These are phyloP conservation scores for Nitzschia putrida DNA, from an alignment of 108 stramenopile genomes.

Conservation along the genomic window DNA sequence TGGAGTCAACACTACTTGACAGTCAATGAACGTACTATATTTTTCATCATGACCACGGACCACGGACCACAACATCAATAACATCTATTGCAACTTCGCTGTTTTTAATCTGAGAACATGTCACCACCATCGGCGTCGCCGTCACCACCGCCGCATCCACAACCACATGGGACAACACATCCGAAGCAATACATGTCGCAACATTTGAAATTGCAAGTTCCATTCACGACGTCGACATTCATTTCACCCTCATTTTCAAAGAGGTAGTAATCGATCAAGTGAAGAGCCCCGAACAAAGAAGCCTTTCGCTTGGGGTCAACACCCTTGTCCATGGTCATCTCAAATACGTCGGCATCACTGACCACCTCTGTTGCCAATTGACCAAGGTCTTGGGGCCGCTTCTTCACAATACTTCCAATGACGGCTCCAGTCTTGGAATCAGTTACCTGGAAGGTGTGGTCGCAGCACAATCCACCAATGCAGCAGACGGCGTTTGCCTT, in stretches of 20 bases:
- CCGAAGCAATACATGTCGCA: conserved; percentile 29
- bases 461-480: conserved; percentile 33
- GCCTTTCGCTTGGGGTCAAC: conserved; percentile 10
- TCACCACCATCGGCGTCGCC: conserved; percentile 2
- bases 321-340: not conserved
- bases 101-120: too few relatives aligned
- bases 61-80: too few relatives aligned
- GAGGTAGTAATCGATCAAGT: conserved; percentile 25
- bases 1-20: too few relatives aligned
- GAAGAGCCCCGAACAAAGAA: conserved; percentile 10
- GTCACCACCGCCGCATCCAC: conserved; percentile 6
- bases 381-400: conserved; percentile 1
- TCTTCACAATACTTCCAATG: conserved; percentile 30
- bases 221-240: conserved; percentile 14
- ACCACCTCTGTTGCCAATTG: conserved; percentile 17
- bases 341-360: conserved; percentile 22
- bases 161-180: conserved; percentile 9
- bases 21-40: too few relatives aligned
- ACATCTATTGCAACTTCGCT: too few relatives aligned
- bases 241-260: conserved; percentile 25
- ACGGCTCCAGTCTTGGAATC: conserved; percentile 11
- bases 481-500: conserved; percentile 18
- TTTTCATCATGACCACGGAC: too few relatives aligned
- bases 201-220: conserved; percentile 10
- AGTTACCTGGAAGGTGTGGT: conserved; percentile 26